Percentiles rank a stretch among this genome's conserved stretches.
These are phyloP conservation scores for Malbranchea cinnamomea DNA, from an alignment of 2,329 filamentous ascomycete genomes.

Conservation along the genomic window DNA sequence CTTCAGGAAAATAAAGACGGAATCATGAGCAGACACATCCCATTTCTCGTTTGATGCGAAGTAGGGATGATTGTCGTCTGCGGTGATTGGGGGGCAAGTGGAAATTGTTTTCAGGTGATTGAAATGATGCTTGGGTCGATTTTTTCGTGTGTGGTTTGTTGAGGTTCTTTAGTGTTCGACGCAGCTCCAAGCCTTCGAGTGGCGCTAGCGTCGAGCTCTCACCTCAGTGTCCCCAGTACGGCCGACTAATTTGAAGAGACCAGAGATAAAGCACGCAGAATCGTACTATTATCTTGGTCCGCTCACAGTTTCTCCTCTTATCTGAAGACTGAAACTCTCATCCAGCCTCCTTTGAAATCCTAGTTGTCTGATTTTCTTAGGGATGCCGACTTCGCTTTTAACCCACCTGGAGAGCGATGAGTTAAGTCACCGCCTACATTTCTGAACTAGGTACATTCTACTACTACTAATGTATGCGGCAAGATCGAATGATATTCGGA, in stretches of 20 bases:
- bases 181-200: constrained; percentile 5
- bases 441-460: no score
- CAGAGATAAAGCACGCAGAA: no score
- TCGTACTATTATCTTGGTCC: constrained; percentile 1
- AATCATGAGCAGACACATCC: background rate
- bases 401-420: no score
- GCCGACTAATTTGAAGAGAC: no score
- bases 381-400: no score
- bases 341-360: no score
- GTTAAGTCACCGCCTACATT: no score
- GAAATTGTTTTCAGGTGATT: background rate
- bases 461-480: no score
- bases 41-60: background rate
- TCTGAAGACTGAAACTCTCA: no score
- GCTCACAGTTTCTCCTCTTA: background rate
- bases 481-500: no score
- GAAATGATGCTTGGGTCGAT: constrained; percentile 2
- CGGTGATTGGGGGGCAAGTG: constrained; percentile 1
- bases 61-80: background rate
- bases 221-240: no score
- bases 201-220: constrained; percentile 3
- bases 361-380: no score
- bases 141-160: constrained; percentile 1
- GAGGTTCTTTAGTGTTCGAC: constrained; percentile 9
- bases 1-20: background rate